Percentiles rank a stretch among this genome's conserved stretches.
Evolutionary conservation across 352 stramenopile species (phyloP).

Genomic region (Thraustochytrium sp.): DNA sequence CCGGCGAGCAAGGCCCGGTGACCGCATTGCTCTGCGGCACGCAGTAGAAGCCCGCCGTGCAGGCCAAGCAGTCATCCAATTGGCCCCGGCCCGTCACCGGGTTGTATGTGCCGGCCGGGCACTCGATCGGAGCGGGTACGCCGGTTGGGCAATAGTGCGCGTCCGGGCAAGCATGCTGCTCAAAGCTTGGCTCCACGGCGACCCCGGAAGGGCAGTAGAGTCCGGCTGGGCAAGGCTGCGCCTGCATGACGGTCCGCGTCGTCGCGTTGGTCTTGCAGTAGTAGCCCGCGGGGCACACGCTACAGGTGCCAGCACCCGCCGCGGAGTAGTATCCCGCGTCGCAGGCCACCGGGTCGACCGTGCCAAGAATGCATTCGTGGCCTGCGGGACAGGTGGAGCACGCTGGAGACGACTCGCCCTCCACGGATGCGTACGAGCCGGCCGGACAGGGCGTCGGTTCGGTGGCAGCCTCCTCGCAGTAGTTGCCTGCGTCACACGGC

Average conservation of each 20-base stretch:
- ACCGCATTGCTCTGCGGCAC: background rate
- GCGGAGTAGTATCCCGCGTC: background rate
- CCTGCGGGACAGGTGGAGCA: constrained; percentile 56
- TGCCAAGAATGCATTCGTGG: constrained; percentile 57
- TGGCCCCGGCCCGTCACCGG: constrained; percentile 56
- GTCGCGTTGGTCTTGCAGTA: constrained; percentile 46
- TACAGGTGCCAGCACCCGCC: background rate
- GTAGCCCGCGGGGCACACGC: constrained; percentile 37
- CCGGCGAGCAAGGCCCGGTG: constrained; percentile 27
- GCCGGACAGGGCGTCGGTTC: background rate
- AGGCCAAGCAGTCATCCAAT: constrained; percentile 49
- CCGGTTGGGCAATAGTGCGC: constrained; percentile 70
- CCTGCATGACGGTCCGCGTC: background rate
- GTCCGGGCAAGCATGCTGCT: constrained; percentile 65
- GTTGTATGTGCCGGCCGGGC: constrained; percentile 72
- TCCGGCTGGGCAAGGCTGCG: constrained; percentile 56
- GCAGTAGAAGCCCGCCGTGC: constrained; percentile 54
- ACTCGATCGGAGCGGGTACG: constrained; percentile 63
- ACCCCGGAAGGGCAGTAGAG: constrained; percentile 71
- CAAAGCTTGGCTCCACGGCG: constrained; percentile 63
- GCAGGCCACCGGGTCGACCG: constrained; percentile 51
- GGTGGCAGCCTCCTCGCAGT: constrained; percentile 53
- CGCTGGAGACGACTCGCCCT: background rate
- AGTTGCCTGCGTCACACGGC: constrained; percentile 65
- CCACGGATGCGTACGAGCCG: background rate